Conservation (phyloP, 495 filamentous ascomycete genomes). For the Friedmanniomyces endolithicus region DNA sequence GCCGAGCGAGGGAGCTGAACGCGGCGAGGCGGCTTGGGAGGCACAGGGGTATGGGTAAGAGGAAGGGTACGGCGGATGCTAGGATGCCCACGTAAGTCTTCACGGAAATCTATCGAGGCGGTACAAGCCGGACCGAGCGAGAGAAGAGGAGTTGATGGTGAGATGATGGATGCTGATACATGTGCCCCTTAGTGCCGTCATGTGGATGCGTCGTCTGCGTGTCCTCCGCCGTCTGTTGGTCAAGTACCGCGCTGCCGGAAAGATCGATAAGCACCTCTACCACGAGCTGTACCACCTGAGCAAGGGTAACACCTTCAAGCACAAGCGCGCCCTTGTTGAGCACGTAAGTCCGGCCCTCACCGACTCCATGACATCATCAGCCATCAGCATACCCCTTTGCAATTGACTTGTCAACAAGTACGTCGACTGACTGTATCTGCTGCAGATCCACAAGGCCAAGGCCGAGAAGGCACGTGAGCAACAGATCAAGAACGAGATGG, state of each 20-base stretch:
- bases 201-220: slow-evolving; percentile 99
- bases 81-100: slow-evolving; percentile 87
- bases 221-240: slow-evolving; percentile 96
- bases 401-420: background rate
- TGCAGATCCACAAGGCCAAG: slow-evolving; percentile 98
- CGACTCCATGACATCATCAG: slow-evolving; percentile 26
- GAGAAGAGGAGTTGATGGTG: background rate
- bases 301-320: slow-evolving; percentile 99
- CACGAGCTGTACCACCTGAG: slow-evolving; percentile 98
- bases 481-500: slow-evolving; percentile 96
- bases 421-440: background rate
- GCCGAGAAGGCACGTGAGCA: slow-evolving; percentile 94
- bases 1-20: slow-evolving; percentile 81
- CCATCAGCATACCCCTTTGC: background rate
- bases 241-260: slow-evolving; percentile 97
- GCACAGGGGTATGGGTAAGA: slow-evolving; percentile 98
- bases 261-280: slow-evolving; percentile 99
- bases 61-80: slow-evolving; percentile 99
- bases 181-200: slow-evolving; percentile 54
- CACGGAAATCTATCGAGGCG: background rate
- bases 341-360: slow-evolving; percentile 62
- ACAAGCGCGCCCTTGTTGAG: slow-evolving; percentile 98
- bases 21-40: slow-evolving; percentile 81
- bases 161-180: background rate
- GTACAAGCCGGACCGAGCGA: no score